Base-by-base conservation (phyloP, 1,284 basidiomycete genomes). In the Rhodotorula mucilaginosa region DNA sequence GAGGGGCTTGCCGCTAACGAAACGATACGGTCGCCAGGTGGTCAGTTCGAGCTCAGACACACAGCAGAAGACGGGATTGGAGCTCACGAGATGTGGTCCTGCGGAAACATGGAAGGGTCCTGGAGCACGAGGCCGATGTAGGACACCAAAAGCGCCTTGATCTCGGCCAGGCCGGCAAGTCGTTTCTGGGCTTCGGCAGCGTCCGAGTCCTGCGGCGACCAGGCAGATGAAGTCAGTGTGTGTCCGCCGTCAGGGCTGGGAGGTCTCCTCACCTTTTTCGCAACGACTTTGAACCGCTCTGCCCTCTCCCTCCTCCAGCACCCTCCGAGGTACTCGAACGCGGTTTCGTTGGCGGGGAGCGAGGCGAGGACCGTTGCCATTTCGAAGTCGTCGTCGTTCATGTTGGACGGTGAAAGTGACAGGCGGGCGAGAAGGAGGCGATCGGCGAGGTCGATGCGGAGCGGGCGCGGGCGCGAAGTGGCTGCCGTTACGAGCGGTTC, bases 41-140 rank as follows among this genome's bases (percentile, higher is more conserved):
- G 23, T 21, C 44, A 3, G 0, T 8, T 57, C 47, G 5, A 44
- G 39, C 39, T 44, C 39, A 10, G 39, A 10, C 23, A n/a, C n/a
- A 8, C 10, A 3, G 18, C 10, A 47, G 29, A 31, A 26, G 26
- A n/a, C 5, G 26, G 10, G 29, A 6, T 3, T 3, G 10, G n/a
- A 12, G 85, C 88, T 47, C 81, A 91, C 88, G 86, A 86, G 70
- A 81, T 75, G 54, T 80, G 73, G 0, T 94, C 92, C 79, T 94
- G 91, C 61, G 93, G 91, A 77, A 99, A 98, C 90, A 98, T 95
- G 58, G 81, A 80, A 0, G 95, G 92, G 72, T 95, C 93, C 81
- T 96, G 92, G 15, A 99, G 83, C 21, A 88, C 90, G 69, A 98
- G 85, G 13, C 95, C 95, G 19, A 89, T 87, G 81, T 99, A 99